Conservation (phyloP, 257 asterid genomes). For the Dorcoceras hygrometricum region DNA sequence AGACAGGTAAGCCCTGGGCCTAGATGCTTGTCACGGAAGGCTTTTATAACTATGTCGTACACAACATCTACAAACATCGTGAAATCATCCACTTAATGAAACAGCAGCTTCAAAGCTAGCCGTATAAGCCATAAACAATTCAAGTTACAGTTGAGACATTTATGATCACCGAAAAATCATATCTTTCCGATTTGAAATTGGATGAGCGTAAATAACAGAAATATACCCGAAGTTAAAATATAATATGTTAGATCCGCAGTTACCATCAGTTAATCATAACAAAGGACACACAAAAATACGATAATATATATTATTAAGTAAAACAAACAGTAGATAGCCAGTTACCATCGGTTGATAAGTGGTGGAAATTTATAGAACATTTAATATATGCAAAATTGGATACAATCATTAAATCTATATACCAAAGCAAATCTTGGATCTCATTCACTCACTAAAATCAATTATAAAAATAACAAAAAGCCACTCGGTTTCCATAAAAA, state of each 20-base stretch:
- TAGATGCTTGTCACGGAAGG: too few relatives aligned
- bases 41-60: too few relatives aligned
- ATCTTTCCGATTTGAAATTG: neutral
- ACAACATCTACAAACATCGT: too few relatives aligned
- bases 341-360: neutral
- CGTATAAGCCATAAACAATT: neutral
- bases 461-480: neutral
- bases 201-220: slow-evolving; percentile 12
- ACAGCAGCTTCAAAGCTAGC: neutral
- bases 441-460: neutral
- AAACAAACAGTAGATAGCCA: neutral
- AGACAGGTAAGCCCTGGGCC: too few relatives aligned
- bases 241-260: slow-evolving; percentile 18
- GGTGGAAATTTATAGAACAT: neutral
- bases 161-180: neutral
- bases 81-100: neutral
- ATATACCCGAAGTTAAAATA: neutral
- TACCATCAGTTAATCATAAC: neutral
- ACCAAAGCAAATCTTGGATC: neutral
- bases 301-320: too few relatives aligned
- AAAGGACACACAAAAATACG: neutral
- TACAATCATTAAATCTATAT: too few relatives aligned
- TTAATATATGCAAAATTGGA: too few relatives aligned
- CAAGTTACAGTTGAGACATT: neutral
- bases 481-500: neutral